Evolutionary conservation across 1,284 basidiomycete species (phyloP), one percentile per base, ranked within the genome.

Genomic region (Malassezia slooffiae): DNA sequence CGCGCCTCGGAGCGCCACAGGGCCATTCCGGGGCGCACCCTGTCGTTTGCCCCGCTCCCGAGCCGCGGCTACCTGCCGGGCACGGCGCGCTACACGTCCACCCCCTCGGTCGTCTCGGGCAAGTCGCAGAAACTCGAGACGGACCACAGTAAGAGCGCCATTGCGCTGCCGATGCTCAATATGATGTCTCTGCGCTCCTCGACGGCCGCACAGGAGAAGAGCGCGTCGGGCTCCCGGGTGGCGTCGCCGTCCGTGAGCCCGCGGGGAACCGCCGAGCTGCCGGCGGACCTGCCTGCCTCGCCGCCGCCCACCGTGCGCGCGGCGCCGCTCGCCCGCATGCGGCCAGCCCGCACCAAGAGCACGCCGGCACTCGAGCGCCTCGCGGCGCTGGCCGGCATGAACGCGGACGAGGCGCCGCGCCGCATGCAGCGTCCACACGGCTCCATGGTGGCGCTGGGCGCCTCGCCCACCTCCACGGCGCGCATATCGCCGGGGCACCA

Each of bases 121-220:
- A 34, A 37, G 23, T 40, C 24, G 22, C 39, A 43, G 1, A 41
- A 44, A 8, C 35, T 47, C 7, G 34, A 39, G 26, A 60, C 82
- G 47, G 74, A 74, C 35, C 74, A 75, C 34, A 79, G 75, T 52
- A 83, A 82, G 72, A 80, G 79, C 52, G 70, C 78, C 0, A 79
- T 75, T 2, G 82, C 80, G 6, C 65, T 80, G 9, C 62, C 64
- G 8, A 44, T 61, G 17, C 55, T 67, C n/a, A 57, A 57, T 58
- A 76, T 78, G 53, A 72, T 80, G 38, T 73, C 73, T 12, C 43
- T 54, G 34, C 47, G 50, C 26, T 61, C 49, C 7, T 62, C 39
- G 77, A 79, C 63, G 2, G 54, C 43, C 5, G 13, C 27, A n/a
- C n/a, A n/a, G n/a, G n/a, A n/a, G n/a, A n/a, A n/a, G n/a, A 26